Evolutionary conservation across 2,329 filamentous ascomycete genomes (phyloP).

Genomic region (Escovopsis sp.): DNA sequence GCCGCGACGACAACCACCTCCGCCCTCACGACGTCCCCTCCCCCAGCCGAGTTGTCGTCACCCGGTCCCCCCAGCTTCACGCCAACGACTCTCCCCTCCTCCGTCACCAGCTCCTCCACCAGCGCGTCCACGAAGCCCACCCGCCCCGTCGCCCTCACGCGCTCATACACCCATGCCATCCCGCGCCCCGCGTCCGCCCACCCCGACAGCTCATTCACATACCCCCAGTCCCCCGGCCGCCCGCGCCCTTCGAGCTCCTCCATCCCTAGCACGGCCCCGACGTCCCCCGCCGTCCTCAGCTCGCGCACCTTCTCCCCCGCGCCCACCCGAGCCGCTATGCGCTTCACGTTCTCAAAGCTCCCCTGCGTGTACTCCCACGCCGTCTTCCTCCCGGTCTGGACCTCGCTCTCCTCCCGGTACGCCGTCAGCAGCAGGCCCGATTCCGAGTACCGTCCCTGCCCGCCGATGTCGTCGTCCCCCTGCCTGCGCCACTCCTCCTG

Average conservation of each 20-base stretch:
- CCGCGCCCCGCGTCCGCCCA: slow-evolving; percentile 67
- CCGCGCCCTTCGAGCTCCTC: slow-evolving; percentile 30
- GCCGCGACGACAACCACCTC: slow-evolving; percentile 69
- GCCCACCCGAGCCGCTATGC: slow-evolving; percentile 27
- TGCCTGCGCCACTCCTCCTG: slow-evolving; percentile 53
- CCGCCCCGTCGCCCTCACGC: slow-evolving; percentile 38
- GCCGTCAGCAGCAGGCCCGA: slow-evolving; percentile 52
- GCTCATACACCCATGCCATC: slow-evolving; percentile 48
- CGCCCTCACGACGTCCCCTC: slow-evolving; percentile 30
- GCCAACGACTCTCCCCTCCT: slow-evolving; percentile 35
- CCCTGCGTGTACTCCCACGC: slow-evolving; percentile 43
- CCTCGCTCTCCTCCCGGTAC: slow-evolving; percentile 23
- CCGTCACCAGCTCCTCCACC: slow-evolving; percentile 27
- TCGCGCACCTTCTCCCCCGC: slow-evolving; percentile 26
- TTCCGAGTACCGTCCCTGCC: slow-evolving; percentile 54
- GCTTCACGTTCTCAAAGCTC: slow-evolving; percentile 46
- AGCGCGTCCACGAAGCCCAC: slow-evolving; percentile 40
- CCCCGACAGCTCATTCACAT: slow-evolving; percentile 58
- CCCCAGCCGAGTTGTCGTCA: too few relatives aligned
- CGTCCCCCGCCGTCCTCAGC: slow-evolving; percentile 28
- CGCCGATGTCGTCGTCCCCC: slow-evolving; percentile 41
- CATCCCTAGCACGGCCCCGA: slow-evolving; percentile 13
- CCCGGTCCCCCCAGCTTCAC: slow-evolving; percentile 19
- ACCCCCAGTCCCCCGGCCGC: slow-evolving; percentile 49
- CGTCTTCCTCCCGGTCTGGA: slow-evolving; percentile 21